phyloP scores from a whole-genome alignment of 1,284 basidiomycete species.

The Puccinia brachypodii region DNA sequence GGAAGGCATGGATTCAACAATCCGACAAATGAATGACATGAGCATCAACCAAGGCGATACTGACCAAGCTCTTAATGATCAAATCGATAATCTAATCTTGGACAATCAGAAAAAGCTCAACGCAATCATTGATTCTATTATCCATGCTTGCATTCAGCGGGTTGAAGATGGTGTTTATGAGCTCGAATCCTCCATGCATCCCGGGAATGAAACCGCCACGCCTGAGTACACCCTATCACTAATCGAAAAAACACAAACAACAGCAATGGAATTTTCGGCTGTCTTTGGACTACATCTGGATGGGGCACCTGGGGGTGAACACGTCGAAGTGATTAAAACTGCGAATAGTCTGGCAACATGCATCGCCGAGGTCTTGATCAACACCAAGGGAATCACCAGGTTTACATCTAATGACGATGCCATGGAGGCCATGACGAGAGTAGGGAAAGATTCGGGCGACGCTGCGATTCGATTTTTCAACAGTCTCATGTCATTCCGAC shows the following conservation, averaged over 20 bases:
- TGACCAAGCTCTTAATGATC: slow-evolving; percentile 86
- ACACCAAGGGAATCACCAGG: slow-evolving; percentile 92
- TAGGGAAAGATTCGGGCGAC: slow-evolving; percentile 85
- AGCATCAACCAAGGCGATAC: slow-evolving; percentile 67
- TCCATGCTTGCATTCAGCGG: slow-evolving; percentile 94
- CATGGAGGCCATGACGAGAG: slow-evolving; percentile 78
- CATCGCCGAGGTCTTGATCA: slow-evolving; percentile 83
- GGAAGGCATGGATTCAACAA: slow-evolving; percentile 91
- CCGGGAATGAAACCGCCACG: slow-evolving; percentile 91
- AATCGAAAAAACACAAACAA: slow-evolving; percentile 94
- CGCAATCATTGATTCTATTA: slow-evolving; percentile 96
- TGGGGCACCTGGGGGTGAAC: slow-evolving; percentile 83
- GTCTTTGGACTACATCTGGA: slow-evolving; percentile 88
- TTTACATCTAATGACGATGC: slow-evolving; percentile 86
- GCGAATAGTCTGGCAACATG: slow-evolving; percentile 96
- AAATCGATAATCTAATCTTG: slow-evolving; percentile 94
- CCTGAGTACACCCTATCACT: slow-evolving; percentile 97
- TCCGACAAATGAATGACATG: slow-evolving; percentile 82
- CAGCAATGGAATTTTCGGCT: slow-evolving; percentile 92
- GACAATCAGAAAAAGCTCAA: slow-evolving; percentile 98
- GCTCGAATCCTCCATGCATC: slow-evolving; percentile 88
- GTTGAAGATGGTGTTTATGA: slow-evolving; percentile 97
- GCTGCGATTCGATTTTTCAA: slow-evolving; percentile 87
- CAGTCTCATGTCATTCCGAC: slow-evolving; percentile 91
- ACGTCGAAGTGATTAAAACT: slow-evolving; percentile 97